Base-by-base conservation (phyloP, 805 yeast genomes). In the Geotrichum ghanense region DNA sequence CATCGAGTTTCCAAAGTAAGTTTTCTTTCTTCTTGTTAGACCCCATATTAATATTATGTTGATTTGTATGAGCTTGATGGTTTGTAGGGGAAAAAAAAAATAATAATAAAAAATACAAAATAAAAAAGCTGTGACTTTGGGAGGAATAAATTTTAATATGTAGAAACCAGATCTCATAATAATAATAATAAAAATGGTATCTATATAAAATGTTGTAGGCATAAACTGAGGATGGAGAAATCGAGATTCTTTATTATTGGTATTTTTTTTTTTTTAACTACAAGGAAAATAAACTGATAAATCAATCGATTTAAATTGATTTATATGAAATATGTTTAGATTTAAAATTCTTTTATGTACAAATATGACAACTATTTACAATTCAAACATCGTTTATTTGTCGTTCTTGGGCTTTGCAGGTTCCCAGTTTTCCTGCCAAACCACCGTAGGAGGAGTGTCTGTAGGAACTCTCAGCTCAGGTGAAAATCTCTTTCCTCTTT, bases 401-500 rank as follows among this genome's bases (percentile, higher is more conserved):
- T 22, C 42, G 43, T 43, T 43, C 47, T 49, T 50, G 35, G 47
- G 39, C 34, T 49, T 56, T 19, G 53, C 48, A 12, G 50, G 50
- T 46, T 47, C 54, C 70, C 70, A 66, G 42, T 54, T 53, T 56
- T 75, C 75, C 48, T 79, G 78, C 97, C 97, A 89, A 17, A 83
- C 71, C 50, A 74, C 73, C 57, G 76, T 78, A 17, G 97, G 83
- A 12, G 98, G 98, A 51, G 71, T 85, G 47, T 88, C 90, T 1
- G 95, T 83, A 19, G 98, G 98, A 7, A 85, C 78, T 59, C 92
- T 78, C 62, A 86, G 62, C 58, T 90, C 96, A 56, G 84, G 66
- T 3, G 95, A 90, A 63, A 85, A 88, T 56, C 87, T 70, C 54
- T 75, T 74, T 45, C 71, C 71, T 41, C 63, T 63, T 53, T 82